phyloP scores from a whole-genome alignment of 2,329 filamentous ascomycete species.

The Tolypocladium ovalisporum region DNA sequence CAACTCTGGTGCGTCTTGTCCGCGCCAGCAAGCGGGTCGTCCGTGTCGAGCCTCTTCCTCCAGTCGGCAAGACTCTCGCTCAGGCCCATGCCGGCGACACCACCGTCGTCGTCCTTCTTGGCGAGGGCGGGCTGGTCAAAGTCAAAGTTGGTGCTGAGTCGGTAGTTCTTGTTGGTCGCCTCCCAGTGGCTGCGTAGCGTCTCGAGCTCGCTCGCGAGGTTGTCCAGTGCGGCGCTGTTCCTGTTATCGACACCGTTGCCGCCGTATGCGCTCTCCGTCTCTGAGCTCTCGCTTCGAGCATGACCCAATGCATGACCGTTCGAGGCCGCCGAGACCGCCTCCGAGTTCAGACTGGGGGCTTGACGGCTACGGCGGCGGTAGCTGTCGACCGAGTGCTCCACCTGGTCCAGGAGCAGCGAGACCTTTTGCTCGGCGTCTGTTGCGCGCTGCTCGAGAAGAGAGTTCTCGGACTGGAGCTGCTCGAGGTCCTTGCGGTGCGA shows the following conservation, averaged over 20 bases:
- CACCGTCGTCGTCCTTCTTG: conserved; percentile 37
- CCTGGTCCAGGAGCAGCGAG: conserved; percentile 83
- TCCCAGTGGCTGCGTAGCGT: conserved; percentile 88
- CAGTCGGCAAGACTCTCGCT: conserved; percentile 69
- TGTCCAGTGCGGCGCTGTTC: conserved; percentile 68
- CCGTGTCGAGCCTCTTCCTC: conserved; percentile 62
- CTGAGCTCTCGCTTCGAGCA: conserved; percentile 44
- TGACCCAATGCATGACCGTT: conserved; percentile 31
- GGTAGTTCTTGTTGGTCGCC: conserved; percentile 88
- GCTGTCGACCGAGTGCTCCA: conserved; percentile 86
- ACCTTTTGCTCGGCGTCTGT: conserved; percentile 89
- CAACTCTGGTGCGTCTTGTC: conserved; percentile 15
- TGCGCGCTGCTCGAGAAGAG: conserved; percentile 69
- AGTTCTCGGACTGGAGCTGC: conserved; percentile 73
- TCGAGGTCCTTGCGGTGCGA: conserved; percentile 59
- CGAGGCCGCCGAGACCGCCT: conserved; percentile 15
- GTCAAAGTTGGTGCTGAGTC: conserved; percentile 80
- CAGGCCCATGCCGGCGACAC: conserved; percentile 32
- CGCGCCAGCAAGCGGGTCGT: conserved; percentile 22
- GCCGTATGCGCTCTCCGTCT: conserved; percentile 52
- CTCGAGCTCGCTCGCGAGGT: conserved; percentile 84
- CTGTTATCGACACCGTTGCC: conserved; percentile 36
- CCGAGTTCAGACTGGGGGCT: conserved; percentile 40
- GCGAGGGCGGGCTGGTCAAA: conserved; percentile 45
- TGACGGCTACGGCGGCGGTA: conserved; percentile 72